These are phyloP conservation scores for Suillus fuscotomentosus DNA, from an alignment of 768 basidiomycete species.

Conservation along the genomic window DNA sequence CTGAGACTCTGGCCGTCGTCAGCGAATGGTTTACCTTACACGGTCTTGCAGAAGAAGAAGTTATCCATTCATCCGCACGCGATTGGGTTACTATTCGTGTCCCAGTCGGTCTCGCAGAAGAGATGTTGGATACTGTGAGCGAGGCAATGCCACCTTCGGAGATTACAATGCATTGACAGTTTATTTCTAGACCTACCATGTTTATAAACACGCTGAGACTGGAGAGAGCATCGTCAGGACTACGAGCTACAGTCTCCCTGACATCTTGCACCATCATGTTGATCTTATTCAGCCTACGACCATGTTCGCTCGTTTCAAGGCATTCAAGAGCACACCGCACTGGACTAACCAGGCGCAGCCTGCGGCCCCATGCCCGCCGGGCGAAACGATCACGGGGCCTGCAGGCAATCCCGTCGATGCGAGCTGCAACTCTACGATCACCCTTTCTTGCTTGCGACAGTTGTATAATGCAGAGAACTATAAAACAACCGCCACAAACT, in stretches of 20 bases:
- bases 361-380: slow-evolving; percentile 6
- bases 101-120: slow-evolving; percentile 58
- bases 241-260: slow-evolving; percentile 67
- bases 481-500: slow-evolving; percentile 37
- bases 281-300: slow-evolving; percentile 75
- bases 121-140: slow-evolving; percentile 69
- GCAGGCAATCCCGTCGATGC: slow-evolving; percentile 42
- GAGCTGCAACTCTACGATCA: slow-evolving; percentile 49
- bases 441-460: slow-evolving; percentile 51
- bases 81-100: slow-evolving; percentile 68
- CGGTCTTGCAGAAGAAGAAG: slow-evolving; percentile 47
- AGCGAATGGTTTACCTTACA: slow-evolving; percentile 60
- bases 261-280: slow-evolving; percentile 54
- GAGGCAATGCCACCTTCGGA: not conserved
- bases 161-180: not conserved
- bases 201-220: slow-evolving; percentile 54
- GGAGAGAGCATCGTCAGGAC: slow-evolving; percentile 62
- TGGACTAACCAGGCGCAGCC: slow-evolving; percentile 17
- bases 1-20: slow-evolving; percentile 50
- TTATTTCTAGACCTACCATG: slow-evolving; percentile 51
- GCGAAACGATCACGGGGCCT: slow-evolving; percentile 22
- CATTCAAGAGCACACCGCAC: slow-evolving; percentile 41
- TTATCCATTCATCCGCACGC: slow-evolving; percentile 57
- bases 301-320: slow-evolving; percentile 52
- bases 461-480: slow-evolving; percentile 55